A percentile compares a stretch with the other conserved stretches of the same genome.
phyloP scores from a whole-genome alignment of 257 asterid genomes.

The Agastache rugosa region DNA sequence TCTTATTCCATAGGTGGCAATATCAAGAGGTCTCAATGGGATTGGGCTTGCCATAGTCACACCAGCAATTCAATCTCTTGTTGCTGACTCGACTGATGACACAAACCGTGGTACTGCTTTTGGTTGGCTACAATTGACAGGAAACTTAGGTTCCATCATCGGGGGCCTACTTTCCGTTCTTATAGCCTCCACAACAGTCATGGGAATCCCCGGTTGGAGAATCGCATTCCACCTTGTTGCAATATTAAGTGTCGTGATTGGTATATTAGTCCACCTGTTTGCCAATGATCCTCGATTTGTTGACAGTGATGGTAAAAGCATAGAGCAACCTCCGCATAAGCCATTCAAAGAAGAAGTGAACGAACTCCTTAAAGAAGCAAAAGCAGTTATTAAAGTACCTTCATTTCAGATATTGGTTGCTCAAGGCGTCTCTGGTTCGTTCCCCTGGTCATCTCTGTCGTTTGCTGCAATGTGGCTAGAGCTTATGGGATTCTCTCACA shows the following conservation, averaged over 20 bases:
- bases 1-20: slow-evolving; percentile 66
- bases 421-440: slow-evolving; percentile 80
- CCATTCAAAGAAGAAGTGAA: slow-evolving; percentile 52
- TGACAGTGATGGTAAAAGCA: slow-evolving; percentile 44
- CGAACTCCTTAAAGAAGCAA: slow-evolving; percentile 67
- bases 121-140: slow-evolving; percentile 80
- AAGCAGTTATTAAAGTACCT: slow-evolving; percentile 65
- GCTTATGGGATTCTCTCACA: slow-evolving; percentile 87
- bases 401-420: slow-evolving; percentile 74
- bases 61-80: slow-evolving; percentile 86
- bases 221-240: slow-evolving; percentile 82
- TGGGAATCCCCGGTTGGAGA: slow-evolving; percentile 95
- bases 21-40: slow-evolving; percentile 89
- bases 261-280: slow-evolving; percentile 62
- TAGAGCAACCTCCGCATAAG: slow-evolving; percentile 45
- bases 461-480: slow-evolving; percentile 89
- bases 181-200: slow-evolving; percentile 63
- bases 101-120: slow-evolving; percentile 89
- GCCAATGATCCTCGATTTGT: slow-evolving; percentile 73
- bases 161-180: slow-evolving; percentile 73
- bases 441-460: slow-evolving; percentile 77
- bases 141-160: slow-evolving; percentile 71
- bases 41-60: slow-evolving; percentile 87
- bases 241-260: slow-evolving; percentile 62
- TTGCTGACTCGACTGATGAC: slow-evolving; percentile 87